Evolutionary conservation across 1,284 basidiomycete species (phyloP).

Genomic region (Phenoliferia sp.): DNA sequence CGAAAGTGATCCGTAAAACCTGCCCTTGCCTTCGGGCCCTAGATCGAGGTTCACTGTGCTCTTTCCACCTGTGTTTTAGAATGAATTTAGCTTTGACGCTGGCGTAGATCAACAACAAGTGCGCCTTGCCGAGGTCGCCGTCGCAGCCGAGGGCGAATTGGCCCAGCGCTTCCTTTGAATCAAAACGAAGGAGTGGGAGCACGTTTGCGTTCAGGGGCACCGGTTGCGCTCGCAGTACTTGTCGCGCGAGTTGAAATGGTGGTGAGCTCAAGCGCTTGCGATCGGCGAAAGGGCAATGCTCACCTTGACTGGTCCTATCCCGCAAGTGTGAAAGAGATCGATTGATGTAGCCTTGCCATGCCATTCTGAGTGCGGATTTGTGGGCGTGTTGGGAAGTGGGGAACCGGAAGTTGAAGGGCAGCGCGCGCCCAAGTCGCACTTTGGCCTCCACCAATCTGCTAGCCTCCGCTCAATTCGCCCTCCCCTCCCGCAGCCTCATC

Average conservation of each 20-base stretch:
- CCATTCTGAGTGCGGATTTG: not conserved
- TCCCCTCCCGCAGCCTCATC: not conserved
- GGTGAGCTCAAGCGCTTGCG: too few species aligned
- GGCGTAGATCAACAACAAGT: not conserved
- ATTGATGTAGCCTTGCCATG: not conserved
- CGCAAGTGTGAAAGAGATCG: not conserved
- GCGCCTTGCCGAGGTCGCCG: constrained; percentile 60
- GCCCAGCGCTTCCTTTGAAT: constrained; percentile 55
- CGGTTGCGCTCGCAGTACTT: constrained; percentile 25
- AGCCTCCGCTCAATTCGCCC: not conserved
- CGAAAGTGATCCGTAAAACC: constrained; percentile 71
- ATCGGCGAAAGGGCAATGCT: not conserved
- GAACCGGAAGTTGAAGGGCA: not conserved
- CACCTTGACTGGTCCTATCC: not conserved
- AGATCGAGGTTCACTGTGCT: constrained; percentile 66
- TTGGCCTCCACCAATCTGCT: not conserved
- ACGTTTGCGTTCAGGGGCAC: constrained; percentile 1
- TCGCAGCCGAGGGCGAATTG: constrained; percentile 72
- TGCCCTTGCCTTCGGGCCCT: constrained; percentile 54
- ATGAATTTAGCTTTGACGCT: not conserved
- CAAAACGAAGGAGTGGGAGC: constrained; percentile 47
- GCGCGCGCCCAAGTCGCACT: not conserved
- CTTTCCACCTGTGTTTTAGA: constrained; percentile 55
- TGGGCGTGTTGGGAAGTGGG: not conserved
- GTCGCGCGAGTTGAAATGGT: not conserved